These are phyloP conservation scores for Melocanna baccifera DNA, from an alignment of 176 grass and related monocot species.

Conservation along the genomic window DNA sequence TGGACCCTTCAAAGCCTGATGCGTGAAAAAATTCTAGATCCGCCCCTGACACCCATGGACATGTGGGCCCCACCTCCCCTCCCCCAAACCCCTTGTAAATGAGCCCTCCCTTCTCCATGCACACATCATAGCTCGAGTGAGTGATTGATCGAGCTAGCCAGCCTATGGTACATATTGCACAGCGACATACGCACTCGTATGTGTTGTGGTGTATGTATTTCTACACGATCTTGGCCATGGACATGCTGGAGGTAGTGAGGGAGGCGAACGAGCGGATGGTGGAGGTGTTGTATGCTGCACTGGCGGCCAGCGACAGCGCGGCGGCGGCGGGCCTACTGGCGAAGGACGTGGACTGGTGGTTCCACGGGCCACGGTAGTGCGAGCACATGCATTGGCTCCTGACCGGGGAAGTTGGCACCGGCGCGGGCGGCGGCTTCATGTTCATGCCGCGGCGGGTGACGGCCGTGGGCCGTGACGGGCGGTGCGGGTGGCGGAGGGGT, in stretches of 20 bases:
- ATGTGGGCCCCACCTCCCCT: not conserved
- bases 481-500: conserved; percentile 50
- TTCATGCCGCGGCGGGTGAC: conserved; percentile 14
- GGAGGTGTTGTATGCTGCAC: conserved; percentile 34
- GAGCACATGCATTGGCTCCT: conserved; percentile 42
- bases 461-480: conserved; percentile 3
- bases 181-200: not conserved
- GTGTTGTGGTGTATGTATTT: not conserved
- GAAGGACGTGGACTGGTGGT: conserved; percentile 47
- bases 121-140: not conserved
- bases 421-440: not conserved
- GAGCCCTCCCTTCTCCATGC: not conserved
- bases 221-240: not conserved
- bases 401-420: conserved; percentile 11
- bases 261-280: conserved; percentile 28
- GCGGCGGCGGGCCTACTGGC: not conserved
- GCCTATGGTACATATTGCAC: not conserved
- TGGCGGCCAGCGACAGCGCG: conserved; percentile 12
- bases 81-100: not conserved
- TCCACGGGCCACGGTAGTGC: conserved; percentile 44
- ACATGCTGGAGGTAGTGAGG: not conserved
- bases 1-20: too few relatives aligned
- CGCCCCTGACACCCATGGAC: too few relatives aligned
- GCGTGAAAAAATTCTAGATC: too few relatives aligned
- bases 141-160: not conserved